Percentiles rank a stretch among this genome's conserved stretches.
phyloP scores from a whole-genome alignment of 2,329 filamentous ascomycete genomes.

The Myriosclerotinia duriaeana region DNA sequence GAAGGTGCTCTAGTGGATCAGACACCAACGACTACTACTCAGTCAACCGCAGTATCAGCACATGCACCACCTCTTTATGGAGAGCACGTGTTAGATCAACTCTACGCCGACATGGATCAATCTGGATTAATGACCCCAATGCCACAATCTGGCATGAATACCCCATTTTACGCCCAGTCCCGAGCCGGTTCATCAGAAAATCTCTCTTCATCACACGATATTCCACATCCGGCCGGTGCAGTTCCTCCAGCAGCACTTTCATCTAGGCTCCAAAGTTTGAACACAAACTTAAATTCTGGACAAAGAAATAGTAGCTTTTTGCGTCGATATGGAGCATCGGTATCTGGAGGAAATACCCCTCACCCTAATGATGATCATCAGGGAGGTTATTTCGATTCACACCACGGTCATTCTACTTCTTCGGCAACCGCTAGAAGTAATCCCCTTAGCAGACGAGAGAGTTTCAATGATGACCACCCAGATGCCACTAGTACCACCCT shows the following conservation, averaged over 20 bases:
- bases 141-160: conserved; percentile 70
- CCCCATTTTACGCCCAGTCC: conserved; percentile 71
- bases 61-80: conserved; percentile 90
- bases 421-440: conserved; percentile 35
- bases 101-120: conserved; percentile 84
- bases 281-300: conserved; percentile 60
- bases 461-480: conserved; percentile 28
- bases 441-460: conserved; percentile 47
- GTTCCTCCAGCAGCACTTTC: conserved; percentile 56
- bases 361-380: conserved; percentile 27
- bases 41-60: conserved; percentile 52
- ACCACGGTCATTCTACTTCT: conserved; percentile 28
- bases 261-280: conserved; percentile 69
- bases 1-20: conserved; percentile 74
- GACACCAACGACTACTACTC: conserved; percentile 48
- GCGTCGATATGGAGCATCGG: conserved; percentile 36
- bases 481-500: conserved; percentile 45
- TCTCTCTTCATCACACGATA: conserved; percentile 58
- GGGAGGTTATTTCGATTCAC: conserved; percentile 32
- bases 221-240: conserved; percentile 46
- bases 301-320: conserved; percentile 44
- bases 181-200: conserved; percentile 81
- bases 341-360: conserved; percentile 41
- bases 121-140: conserved; percentile 78
- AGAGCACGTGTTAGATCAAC: conserved; percentile 81